Evolutionary conservation across 352 stramenopile species (phyloP), one percentile per base, ranked within the genome.

Genomic region (Globisporangium middletonii): DNA sequence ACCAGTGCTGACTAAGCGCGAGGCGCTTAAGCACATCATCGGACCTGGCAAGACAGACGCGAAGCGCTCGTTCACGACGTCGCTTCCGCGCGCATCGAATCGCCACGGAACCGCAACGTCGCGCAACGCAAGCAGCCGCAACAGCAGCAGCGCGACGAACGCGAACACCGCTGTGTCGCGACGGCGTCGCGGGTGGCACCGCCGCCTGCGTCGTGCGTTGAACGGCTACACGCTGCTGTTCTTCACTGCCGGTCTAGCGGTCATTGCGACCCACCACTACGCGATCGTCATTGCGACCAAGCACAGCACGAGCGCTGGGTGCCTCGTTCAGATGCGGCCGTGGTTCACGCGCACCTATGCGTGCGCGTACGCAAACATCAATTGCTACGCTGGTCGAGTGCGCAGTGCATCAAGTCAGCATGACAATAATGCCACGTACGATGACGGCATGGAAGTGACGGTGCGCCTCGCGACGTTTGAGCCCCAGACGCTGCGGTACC

Each of bases 361-460:
- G 23, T 74, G 67, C 18, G 62, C 56, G 7, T 63, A 55, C 18
- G 59, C 54, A 16, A 54, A 63, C 43, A 59, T 64, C 57, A 66
- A 74, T 37, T 74, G 63, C 44, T 46, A 23, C 26, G 23, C 43
- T 38, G 15, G 43, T 27, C 49, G 62, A n/a, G n/a, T 53, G 16
- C 27, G n/a, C n/a, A n/a, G n/a, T n/a, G n/a, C n/a, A n/a, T n/a
- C n/a, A n/a, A n/a, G n/a, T n/a, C n/a, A n/a, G n/a, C n/a, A n/a
- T n/a, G 45, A 23, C 12, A 12, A 23, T 16, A 26, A 1, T 15
- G 19, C 30, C 44, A 18, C 49, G 1, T 33, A 9, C 41, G 18
- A 50, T 4, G 48, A 50, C 18, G 23, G 33, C 2, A 4, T 41
- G 4, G 18, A 62, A 11, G 37, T 52, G 1, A n/a, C 18, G 26